Percentiles rank a stretch among this genome's conserved stretches.
These are phyloP conservation scores for Cornus controversa DNA, from an alignment of 148 eudicot species.

Conservation along the genomic window DNA sequence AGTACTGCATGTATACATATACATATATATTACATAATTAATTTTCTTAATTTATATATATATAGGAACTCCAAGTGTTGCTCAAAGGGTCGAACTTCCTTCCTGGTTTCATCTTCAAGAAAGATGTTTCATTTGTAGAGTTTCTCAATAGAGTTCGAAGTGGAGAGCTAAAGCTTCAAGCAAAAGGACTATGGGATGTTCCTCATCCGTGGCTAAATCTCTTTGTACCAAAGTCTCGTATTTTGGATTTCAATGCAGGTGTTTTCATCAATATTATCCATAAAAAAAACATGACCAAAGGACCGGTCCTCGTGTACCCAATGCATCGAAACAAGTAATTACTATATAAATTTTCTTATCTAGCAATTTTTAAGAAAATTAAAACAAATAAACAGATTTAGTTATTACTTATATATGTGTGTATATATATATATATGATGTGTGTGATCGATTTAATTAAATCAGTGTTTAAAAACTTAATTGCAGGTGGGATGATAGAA, in stretches of 20 bases:
- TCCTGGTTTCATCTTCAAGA: constrained; percentile 44
- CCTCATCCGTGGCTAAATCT: constrained; percentile 96
- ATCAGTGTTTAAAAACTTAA: not conserved
- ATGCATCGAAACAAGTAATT: constrained; percentile 63
- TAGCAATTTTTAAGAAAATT: too few species aligned
- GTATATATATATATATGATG: too few species aligned
- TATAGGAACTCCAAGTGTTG: constrained; percentile 47
- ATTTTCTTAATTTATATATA: too few species aligned
- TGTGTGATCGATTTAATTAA: too few species aligned
- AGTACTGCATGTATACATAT: too few species aligned
- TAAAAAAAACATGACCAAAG: constrained; percentile 35
- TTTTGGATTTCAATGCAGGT: constrained; percentile 50
- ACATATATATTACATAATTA: not conserved
- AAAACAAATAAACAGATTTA: too few species aligned
- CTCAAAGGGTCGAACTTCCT: constrained; percentile 36
- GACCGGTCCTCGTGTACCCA: constrained; percentile 83
- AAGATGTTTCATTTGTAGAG: constrained; percentile 42
- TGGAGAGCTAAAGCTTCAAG: constrained; percentile 54
- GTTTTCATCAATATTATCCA: constrained; percentile 52
- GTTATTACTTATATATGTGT: too few species aligned
- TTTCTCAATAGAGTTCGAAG: constrained; percentile 67
- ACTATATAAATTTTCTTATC: not conserved
- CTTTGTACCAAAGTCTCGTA: constrained; percentile 67
- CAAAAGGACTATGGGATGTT: constrained; percentile 63
- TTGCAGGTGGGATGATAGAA: constrained; percentile 81